These are phyloP conservation scores for Aspergillus amoenus DNA, from an alignment of 2,329 filamentous ascomycete genomes.

Conservation along the genomic window DNA sequence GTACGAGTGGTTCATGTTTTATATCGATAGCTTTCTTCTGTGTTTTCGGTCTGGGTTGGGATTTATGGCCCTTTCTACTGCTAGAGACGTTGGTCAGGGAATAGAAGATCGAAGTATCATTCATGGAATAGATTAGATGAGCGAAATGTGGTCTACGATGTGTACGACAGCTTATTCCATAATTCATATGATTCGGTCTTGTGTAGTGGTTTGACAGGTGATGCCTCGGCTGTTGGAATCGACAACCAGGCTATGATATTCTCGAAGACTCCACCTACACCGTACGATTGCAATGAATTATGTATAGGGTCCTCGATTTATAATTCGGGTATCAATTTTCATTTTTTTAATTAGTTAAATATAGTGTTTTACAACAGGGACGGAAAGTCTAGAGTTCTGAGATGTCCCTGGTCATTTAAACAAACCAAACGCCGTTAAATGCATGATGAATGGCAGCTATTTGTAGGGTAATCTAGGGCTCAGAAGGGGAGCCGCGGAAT, in stretches of 20 bases:
- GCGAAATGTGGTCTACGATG: neutral
- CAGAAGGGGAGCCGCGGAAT: no score
- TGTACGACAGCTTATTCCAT: neutral
- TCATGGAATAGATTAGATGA: slow-evolving; percentile 1
- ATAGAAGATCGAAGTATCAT: neutral
- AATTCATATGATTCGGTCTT: neutral
- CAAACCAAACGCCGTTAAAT: slow-evolving; percentile 2
- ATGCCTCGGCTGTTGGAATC: neutral
- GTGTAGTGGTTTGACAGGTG: neutral
- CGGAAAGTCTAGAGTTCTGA: neutral
- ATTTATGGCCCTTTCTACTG: neutral
- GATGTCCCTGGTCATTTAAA: neutral
- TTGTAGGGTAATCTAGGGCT: neutral
- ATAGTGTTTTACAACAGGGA: slow-evolving; percentile 3
- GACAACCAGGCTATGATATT: neutral
- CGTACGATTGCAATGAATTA: neutral
- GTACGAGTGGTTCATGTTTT: neutral
- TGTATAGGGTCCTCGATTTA: neutral
- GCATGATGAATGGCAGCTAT: neutral
- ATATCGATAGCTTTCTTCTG: slow-evolving; percentile 1
- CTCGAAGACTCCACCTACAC: no score
- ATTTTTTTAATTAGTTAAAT: neutral
- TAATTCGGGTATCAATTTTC: slow-evolving; percentile 16
- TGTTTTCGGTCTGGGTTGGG: neutral
- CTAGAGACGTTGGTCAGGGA: neutral